Conservation (phyloP, 306 rosid genomes). For the Boehmeria nivea region DNA sequence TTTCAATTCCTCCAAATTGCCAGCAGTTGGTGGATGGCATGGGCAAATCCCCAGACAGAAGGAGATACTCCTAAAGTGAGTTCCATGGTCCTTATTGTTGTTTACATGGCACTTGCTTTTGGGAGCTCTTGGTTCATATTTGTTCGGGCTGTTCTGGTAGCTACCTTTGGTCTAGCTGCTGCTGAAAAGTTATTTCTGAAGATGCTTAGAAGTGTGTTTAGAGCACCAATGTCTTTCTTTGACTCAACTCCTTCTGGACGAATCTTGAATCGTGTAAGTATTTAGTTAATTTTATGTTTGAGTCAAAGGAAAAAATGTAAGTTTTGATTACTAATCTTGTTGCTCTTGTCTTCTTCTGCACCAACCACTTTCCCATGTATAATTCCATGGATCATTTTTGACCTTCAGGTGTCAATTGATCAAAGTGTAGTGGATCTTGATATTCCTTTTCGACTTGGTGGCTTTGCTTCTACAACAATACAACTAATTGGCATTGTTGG, state of each 20-base stretch:
- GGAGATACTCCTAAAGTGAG: slow-evolving; percentile 83
- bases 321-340: background rate
- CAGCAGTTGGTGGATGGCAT: slow-evolving; percentile 99
- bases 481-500: slow-evolving; percentile 90
- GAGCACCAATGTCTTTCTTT: slow-evolving; percentile 93
- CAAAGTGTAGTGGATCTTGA: slow-evolving; percentile 99
- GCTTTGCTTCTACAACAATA: slow-evolving; percentile 89
- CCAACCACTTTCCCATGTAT: slow-evolving; percentile 21
- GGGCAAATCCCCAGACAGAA: slow-evolving; percentile 99
- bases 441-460: slow-evolving; percentile 96
- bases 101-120: slow-evolving; percentile 94
- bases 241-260: slow-evolving; percentile 96
- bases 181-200: slow-evolving; percentile 75
- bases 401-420: slow-evolving; percentile 74
- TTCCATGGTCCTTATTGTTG: slow-evolving; percentile 70
- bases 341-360: background rate
- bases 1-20: slow-evolving; percentile 99
- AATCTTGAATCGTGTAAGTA: slow-evolving; percentile 86
- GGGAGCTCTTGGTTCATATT: slow-evolving; percentile 89
- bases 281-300: slow-evolving; percentile 3
- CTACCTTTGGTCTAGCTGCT: slow-evolving; percentile 92
- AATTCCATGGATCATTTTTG: slow-evolving; percentile 19
- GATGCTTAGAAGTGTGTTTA: slow-evolving; percentile 81
- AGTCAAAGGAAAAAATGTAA: background rate
- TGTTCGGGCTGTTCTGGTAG: slow-evolving; percentile 79